Conservation (phyloP, 1,139 yeast species). For the Geotrichum fermentans region DNA sequence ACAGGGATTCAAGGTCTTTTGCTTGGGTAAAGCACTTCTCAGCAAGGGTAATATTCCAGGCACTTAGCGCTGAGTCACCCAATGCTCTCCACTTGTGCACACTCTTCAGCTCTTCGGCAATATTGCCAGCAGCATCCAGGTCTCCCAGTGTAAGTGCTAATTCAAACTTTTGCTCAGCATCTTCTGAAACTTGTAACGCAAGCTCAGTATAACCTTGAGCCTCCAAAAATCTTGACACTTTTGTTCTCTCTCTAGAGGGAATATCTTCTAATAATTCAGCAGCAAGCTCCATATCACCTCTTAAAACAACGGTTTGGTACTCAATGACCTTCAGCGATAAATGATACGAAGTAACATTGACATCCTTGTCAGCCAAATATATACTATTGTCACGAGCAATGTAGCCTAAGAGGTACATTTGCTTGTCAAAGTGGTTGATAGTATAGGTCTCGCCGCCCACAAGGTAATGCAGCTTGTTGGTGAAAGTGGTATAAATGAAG, state of each 20-base stretch:
- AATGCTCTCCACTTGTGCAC: slow-evolving; percentile 84
- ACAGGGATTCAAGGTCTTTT: slow-evolving; percentile 73
- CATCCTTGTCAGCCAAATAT: slow-evolving; percentile 85
- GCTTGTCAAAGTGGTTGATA: slow-evolving; percentile 87
- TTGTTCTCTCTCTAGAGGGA: slow-evolving; percentile 64
- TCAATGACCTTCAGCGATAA: slow-evolving; percentile 82
- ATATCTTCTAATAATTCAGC: slow-evolving; percentile 60
- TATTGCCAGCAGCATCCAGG: slow-evolving; percentile 64
- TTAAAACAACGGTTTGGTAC: slow-evolving; percentile 88
- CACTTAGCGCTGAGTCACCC: slow-evolving; percentile 77
- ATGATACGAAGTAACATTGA: slow-evolving; percentile 75
- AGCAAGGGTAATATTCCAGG: slow-evolving; percentile 80
- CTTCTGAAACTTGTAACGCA: slow-evolving; percentile 77
- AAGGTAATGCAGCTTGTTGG: slow-evolving; percentile 85
- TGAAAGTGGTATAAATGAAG: slow-evolving; percentile 77
- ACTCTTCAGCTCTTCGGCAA: slow-evolving; percentile 49
- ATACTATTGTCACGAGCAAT: slow-evolving; percentile 84
- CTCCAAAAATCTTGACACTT: slow-evolving; percentile 87
- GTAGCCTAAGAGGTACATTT: slow-evolving; percentile 83
- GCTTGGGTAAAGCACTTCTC: slow-evolving; percentile 76
- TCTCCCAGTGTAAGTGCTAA: slow-evolving; percentile 66
- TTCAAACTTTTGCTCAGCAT: slow-evolving; percentile 80
- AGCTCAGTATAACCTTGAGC: slow-evolving; percentile 83
- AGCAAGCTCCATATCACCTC: slow-evolving; percentile 84
- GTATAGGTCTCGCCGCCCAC: slow-evolving; percentile 93